Evolutionary conservation across 371 early-diverging fungal species (phyloP).

Genomic region (Lichtheimia ramosa): DNA sequence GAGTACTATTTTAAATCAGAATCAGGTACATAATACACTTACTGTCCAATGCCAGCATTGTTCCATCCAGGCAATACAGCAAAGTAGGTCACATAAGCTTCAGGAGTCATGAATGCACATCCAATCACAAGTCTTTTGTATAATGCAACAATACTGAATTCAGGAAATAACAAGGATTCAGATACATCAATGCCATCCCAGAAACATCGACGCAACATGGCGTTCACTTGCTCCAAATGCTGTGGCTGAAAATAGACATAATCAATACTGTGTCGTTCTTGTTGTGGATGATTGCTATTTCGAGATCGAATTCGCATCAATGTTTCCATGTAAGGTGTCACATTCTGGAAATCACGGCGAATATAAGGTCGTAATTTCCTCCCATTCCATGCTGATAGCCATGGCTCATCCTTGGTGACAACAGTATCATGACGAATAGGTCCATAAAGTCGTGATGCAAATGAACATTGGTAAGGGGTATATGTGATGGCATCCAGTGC

Average conservation of each 20-base stretch:
- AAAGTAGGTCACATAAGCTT: constrained; percentile 90
- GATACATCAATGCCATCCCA: constrained; percentile 95
- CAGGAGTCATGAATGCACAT: constrained; percentile 93
- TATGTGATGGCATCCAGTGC: constrained; percentile 26
- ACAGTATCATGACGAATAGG: constrained; percentile 51
- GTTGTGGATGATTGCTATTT: constrained; percentile 11
- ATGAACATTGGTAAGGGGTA: constrained; percentile 69
- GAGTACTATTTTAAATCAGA: not conserved
- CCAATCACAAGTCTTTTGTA: constrained; percentile 82
- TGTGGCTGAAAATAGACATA: constrained; percentile 77
- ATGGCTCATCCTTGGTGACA: constrained; percentile 54
- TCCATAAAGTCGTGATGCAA: constrained; percentile 75
- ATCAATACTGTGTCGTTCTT: constrained; percentile 63
- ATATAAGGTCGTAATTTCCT: constrained; percentile 68
- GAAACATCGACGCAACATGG: constrained; percentile 74
- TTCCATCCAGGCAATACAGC: constrained; percentile 89
- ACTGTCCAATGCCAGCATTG: constrained; percentile 80
- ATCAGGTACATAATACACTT: constrained; percentile 22
- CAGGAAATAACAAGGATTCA: constrained; percentile 84
- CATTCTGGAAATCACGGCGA: constrained; percentile 63
- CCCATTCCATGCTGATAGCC: constrained; percentile 67
- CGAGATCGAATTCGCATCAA: constrained; percentile 47
- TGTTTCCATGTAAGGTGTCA: constrained; percentile 46
- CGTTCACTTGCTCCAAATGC: constrained; percentile 80
- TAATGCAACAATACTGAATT: constrained; percentile 84